Percentiles rank a stretch among this genome's conserved stretches.
phyloP scores from a whole-genome alignment of 2,329 filamentous ascomycete species.

The Microsporum ferrugineum region DNA sequence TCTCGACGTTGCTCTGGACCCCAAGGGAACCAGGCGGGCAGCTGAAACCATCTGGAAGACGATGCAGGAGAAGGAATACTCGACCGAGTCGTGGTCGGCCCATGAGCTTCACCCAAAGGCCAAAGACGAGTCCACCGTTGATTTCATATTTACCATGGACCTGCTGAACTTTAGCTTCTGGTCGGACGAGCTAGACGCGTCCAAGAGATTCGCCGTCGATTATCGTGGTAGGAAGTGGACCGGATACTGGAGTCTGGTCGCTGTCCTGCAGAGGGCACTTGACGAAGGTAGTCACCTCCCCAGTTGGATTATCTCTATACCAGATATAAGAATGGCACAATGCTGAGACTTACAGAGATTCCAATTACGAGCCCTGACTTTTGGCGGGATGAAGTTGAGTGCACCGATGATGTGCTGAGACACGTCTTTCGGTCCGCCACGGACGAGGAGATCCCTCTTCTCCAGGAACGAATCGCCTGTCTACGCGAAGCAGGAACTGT shows the following conservation, averaged over 20 bases:
- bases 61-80: slow-evolving; percentile 78
- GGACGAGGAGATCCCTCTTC: slow-evolving; percentile 73
- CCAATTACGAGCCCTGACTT: slow-evolving; percentile 81
- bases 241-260: slow-evolving; percentile 90
- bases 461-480: slow-evolving; percentile 65
- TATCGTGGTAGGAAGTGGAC: slow-evolving; percentile 78
- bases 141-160: slow-evolving; percentile 97
- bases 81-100: slow-evolving; percentile 71
- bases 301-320: not conserved
- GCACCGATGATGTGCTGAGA: slow-evolving; percentile 59
- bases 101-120: slow-evolving; percentile 81
- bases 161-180: slow-evolving; percentile 95
- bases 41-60: slow-evolving; percentile 65
- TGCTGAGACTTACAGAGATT: slow-evolving; percentile 46
- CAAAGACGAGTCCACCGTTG: slow-evolving; percentile 67
- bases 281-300: slow-evolving; percentile 57
- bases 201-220: slow-evolving; percentile 66
- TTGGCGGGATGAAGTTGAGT: slow-evolving; percentile 68
- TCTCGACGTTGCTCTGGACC: slow-evolving; percentile 83
- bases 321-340: not conserved
- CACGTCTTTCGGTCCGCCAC: slow-evolving; percentile 80
- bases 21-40: slow-evolving; percentile 68
- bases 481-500: slow-evolving; percentile 73
- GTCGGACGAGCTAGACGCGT: slow-evolving; percentile 56
- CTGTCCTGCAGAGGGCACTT: slow-evolving; percentile 70